Percentiles rank a stretch among this genome's conserved stretches.
phyloP scores from a whole-genome alignment of 768 basidiomycete species.

The Lactifluus rugatus region DNA sequence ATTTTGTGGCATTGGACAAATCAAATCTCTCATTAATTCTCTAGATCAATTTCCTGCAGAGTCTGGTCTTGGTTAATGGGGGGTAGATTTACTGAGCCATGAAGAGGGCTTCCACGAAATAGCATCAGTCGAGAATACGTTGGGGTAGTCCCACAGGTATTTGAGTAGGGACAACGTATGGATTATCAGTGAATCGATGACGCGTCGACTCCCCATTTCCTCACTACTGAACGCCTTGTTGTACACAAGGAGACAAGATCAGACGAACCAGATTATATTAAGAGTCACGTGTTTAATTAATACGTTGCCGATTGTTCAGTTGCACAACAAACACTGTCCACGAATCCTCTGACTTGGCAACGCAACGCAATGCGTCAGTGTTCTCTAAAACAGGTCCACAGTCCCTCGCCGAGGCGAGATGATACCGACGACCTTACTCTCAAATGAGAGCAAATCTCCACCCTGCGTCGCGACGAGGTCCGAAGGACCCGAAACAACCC shows the following conservation, averaged over 20 bases:
- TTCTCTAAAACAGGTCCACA: slow-evolving; percentile 26
- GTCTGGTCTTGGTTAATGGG: too few relatives aligned
- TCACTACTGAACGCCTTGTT: too few relatives aligned
- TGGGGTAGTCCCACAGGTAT: too few relatives aligned
- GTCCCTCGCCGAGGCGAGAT: slow-evolving; percentile 25
- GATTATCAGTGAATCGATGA: too few relatives aligned
- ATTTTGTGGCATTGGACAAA: background rate
- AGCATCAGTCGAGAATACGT: background rate
- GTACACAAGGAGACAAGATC: background rate
- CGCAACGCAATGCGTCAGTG: background rate
- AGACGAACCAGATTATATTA: background rate
- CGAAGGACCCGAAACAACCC: slow-evolving; percentile 5
- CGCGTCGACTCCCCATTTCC: too few relatives aligned
- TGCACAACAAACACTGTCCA: background rate
- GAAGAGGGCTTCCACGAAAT: background rate
- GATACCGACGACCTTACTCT: slow-evolving; percentile 29
- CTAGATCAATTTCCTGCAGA: too few relatives aligned
- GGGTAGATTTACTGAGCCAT: background rate
- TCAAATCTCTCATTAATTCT: background rate
- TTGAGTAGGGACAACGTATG: too few relatives aligned
- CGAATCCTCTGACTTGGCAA: background rate
- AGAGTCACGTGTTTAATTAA: background rate
- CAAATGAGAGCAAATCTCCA: slow-evolving; percentile 28
- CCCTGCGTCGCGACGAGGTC: slow-evolving; percentile 29
- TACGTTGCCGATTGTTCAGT: background rate